Evolutionary conservation across 306 rosid species (phyloP), one percentile per base, ranked within the genome.

Genomic region (Vigna mungo): DNA sequence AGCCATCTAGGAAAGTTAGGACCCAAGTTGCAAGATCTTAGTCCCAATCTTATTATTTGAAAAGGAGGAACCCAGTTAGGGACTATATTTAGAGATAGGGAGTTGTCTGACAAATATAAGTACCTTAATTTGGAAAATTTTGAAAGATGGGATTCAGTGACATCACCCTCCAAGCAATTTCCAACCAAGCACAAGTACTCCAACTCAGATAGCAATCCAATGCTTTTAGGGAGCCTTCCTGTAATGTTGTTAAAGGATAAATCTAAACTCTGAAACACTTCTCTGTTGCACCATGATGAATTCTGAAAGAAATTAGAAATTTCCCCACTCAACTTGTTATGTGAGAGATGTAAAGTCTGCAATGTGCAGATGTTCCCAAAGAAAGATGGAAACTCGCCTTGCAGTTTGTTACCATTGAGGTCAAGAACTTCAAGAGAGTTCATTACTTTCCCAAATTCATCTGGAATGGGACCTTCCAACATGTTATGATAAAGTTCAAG

Each of bases 311-410:
- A 59, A 18, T 12, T 60, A 3, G 49, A 68, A 49, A 81, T 32
- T 10, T 39, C 34, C 11, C 80, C 77, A 9, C 63, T 81, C 34
- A 81, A 60, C 34, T 17, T 75, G 37, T 74, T 81, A 4, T 0
- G 0, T 0, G 4, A 5, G 11, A 81, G 65, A 9, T 0, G 0
- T 41, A 41, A 41, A 0, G 0, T 9, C 3, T 9, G 46, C 46
- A 41, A 41, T 41, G 13, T 9, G 46, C 12, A 41, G 0, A 41
- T 9, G 46, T 41, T 41, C 46, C 46, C 46, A 41, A 41, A 41
- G 52, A 47, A 47, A 47, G 52, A 47, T 47, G 52, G 52, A 47
- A 47, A 14, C 52, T 4, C 2, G 2, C 84, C 76, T 68, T 58
- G 56, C 2, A 74, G 3, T 6, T 58, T 58, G 62, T 81, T 81